Evolutionary conservation across 208 protist genomes (phyloP).

Genomic region (Crithidia thermophila): DNA sequence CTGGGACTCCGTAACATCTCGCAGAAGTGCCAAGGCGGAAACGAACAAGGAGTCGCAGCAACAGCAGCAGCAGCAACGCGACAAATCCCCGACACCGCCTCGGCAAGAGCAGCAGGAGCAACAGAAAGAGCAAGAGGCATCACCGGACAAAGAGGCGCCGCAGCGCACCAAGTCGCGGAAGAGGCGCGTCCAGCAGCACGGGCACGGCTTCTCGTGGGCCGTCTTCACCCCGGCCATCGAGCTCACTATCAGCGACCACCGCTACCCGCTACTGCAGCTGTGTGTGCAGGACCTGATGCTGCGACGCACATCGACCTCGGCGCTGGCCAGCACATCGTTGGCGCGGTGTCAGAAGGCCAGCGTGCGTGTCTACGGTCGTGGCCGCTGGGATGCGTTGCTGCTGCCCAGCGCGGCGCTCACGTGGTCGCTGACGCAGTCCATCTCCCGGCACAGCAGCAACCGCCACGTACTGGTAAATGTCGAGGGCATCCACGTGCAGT

Average conservation of each 20-base stretch:
- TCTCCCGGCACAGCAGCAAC: slow-evolving; percentile 61
- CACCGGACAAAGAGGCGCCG: not conserved
- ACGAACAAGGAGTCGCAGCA: not conserved
- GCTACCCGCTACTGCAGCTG: slow-evolving; percentile 64
- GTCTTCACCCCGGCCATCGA: slow-evolving; percentile 47
- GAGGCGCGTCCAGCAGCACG: not conserved
- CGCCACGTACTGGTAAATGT: slow-evolving; percentile 38
- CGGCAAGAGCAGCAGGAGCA: not conserved
- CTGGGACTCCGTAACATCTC: not conserved
- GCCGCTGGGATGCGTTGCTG: slow-evolving; percentile 72
- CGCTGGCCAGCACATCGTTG: slow-evolving; percentile 26
- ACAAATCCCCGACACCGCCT: not conserved
- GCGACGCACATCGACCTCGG: slow-evolving; percentile 24
- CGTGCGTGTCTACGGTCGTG: slow-evolving; percentile 71
- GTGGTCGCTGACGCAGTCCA: slow-evolving; percentile 42
- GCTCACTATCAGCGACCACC: slow-evolving; percentile 63
- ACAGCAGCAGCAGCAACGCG: not conserved
- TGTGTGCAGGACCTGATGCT: slow-evolving; percentile 43
- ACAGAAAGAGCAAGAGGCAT: no score
- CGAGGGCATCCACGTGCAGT: slow-evolving; percentile 59
- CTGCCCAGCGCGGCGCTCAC: slow-evolving; percentile 39
- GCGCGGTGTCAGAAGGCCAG: slow-evolving; percentile 39
- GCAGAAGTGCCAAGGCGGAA: not conserved
- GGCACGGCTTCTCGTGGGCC: slow-evolving; percentile 33
- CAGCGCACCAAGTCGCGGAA: not conserved